Percentiles rank a stretch among this genome's conserved stretches.
Conservation (phyloP, 2,329 filamentous ascomycete genomes). For the Fusarium sublunatum region DNA sequence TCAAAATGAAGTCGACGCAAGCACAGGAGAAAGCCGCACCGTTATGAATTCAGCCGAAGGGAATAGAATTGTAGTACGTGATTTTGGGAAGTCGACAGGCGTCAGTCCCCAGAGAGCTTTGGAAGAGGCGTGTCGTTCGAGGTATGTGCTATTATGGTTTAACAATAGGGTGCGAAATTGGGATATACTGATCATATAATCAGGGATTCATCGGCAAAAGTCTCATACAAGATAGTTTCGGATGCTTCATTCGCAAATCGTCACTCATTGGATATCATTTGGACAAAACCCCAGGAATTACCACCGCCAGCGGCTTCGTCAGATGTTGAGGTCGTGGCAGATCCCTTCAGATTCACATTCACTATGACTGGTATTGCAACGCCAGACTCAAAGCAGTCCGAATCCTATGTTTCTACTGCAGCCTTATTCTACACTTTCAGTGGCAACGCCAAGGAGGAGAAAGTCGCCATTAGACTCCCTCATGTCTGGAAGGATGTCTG, state of each 20-base stretch:
- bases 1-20: constrained; percentile 67
- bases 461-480: constrained; percentile 81
- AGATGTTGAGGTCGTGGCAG: constrained; percentile 58
- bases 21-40: constrained; percentile 68
- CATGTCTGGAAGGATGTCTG: constrained; percentile 87
- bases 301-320: constrained; percentile 50
- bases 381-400: constrained; percentile 82
- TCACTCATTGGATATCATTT: constrained; percentile 78
- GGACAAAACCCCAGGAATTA: constrained; percentile 78
- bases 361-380: constrained; percentile 81
- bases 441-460: constrained; percentile 84
- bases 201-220: constrained; percentile 76
- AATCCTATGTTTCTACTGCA: constrained; percentile 84
- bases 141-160: constrained; percentile 57
- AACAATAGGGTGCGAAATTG: neutral
- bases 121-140: constrained; percentile 88
- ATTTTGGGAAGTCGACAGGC: constrained; percentile 87
- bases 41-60: constrained; percentile 65
- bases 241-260: constrained; percentile 79
- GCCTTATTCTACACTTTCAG: constrained; percentile 86
- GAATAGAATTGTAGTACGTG: constrained; percentile 71
- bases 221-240: constrained; percentile 77
- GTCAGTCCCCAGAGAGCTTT: constrained; percentile 79
- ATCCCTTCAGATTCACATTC: constrained; percentile 68
- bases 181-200: constrained; percentile 10